Percentiles rank a stretch among this genome's conserved stretches.
These are phyloP conservation scores for Ormosia emarginata DNA, from an alignment of 306 rosid species.

Conservation along the genomic window DNA sequence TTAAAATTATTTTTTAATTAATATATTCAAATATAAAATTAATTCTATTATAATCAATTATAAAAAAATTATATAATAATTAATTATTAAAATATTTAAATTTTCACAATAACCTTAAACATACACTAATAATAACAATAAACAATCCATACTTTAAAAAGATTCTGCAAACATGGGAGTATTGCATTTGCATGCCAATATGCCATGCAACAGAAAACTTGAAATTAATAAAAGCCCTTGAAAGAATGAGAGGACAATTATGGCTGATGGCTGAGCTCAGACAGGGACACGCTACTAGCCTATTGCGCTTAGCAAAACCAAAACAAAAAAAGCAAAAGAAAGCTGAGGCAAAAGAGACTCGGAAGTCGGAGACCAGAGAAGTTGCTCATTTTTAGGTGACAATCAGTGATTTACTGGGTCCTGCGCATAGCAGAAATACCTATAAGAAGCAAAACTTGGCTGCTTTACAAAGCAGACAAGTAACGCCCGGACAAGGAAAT, in stretches of 20 bases:
- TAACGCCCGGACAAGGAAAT: constrained; percentile 24
- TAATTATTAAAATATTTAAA: no score
- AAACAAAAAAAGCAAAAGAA: neutral
- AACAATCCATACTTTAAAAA: constrained; percentile 15
- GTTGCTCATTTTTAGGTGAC: constrained; percentile 28
- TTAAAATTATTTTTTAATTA: no score
- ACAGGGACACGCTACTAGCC: constrained; percentile 9
- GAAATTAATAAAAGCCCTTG: constrained; percentile 15
- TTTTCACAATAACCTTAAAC: no score
- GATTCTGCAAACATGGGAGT: constrained; percentile 18
- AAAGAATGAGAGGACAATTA: constrained; percentile 26
- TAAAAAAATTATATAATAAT: no score
- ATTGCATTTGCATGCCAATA: constrained; percentile 31
- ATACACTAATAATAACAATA: neutral
- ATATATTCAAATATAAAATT: no score
- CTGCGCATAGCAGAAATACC: constrained; percentile 4
- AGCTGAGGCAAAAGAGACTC: constrained; percentile 13
- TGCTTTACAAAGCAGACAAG: constrained; percentile 44
- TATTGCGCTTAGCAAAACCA: neutral
- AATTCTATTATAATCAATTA: no score
- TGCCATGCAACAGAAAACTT: constrained; percentile 22
- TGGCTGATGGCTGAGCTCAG: constrained; percentile 17
- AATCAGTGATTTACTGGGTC: constrained; percentile 17
- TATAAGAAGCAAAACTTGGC: constrained; percentile 21
- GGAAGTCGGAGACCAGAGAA: constrained; percentile 25